These are phyloP conservation scores for Cinnamomum micranthum DNA, from an alignment of 164 flowering plant species.

Conservation along the genomic window DNA sequence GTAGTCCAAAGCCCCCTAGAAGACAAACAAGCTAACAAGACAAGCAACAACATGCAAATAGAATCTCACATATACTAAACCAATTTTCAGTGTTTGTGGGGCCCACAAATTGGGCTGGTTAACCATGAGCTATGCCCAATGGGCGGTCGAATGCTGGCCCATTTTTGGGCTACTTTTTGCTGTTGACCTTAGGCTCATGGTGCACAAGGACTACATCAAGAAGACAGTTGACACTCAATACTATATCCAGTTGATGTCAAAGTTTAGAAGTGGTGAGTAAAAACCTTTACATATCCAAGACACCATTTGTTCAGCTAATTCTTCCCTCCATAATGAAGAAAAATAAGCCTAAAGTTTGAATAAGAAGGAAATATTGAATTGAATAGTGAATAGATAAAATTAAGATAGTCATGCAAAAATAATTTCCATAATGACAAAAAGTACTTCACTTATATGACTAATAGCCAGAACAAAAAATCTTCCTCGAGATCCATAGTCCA, in stretches of 20 bases:
- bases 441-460: not conserved
- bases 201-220: too few species aligned
- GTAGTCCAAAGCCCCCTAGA: too few species aligned
- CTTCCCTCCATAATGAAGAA: conserved; percentile 7
- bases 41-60: too few species aligned
- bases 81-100: too few species aligned
- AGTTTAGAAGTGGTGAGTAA: conserved; percentile 61
- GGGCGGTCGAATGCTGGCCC: too few species aligned
- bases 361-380: not conserved
- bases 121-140: too few species aligned
- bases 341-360: not conserved
- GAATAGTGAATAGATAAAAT: not conserved
- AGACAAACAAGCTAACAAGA: too few species aligned
- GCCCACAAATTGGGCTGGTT: too few species aligned
- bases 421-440: not conserved
- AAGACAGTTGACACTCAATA: conserved; percentile 9
- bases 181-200: too few species aligned
- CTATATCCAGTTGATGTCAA: conserved; percentile 32
- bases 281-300: conserved; percentile 45
- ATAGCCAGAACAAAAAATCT: not conserved
- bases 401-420: not conserved
- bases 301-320: conserved; percentile 60
- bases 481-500: not conserved
- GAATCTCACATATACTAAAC: too few species aligned
- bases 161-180: too few species aligned